Evolutionary conservation across 192 early-diverging fungal genomes (phyloP), one percentile per base, ranked within the genome.

Genomic region (Phycomyces blakesleeanus): DNA sequence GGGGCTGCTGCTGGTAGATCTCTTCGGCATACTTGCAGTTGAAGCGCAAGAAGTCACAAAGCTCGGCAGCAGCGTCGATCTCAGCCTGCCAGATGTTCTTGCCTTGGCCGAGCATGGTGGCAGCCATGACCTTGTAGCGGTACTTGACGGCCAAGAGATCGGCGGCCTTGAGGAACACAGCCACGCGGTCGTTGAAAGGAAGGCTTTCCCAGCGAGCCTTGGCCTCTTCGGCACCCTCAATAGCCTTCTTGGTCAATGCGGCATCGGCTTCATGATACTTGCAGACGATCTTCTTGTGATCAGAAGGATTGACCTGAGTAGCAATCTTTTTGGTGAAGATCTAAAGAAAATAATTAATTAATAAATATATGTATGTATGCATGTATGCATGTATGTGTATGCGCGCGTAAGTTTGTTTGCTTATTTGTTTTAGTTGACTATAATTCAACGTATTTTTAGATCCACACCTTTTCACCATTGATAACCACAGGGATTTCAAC

Each of bases 31-130:
- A 98, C 80, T 93, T 90, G 64, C 84, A 85, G 82, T 95, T 96
- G 81, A 97, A 98, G 55, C 96, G 89, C 87, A 88, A 87, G 76
- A 98, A 98, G 72, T 98, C 96, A 26, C 79, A 84, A 18, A 95
- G 80, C 77, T 98, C 96, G 20, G 94, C 93, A 18, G 92, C 94
- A n/a, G 95, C 86, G 73, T 98, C 96, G 66, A 98, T 98, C 79
- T 98, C 96, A 6, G 96, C 96, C 83, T 98, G 95, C 93, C 95
- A 98, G 55, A 85, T 89, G 74, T 97, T 98, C 83, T 98, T 98
- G 25, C 93, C 93, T 78, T 98, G 96, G 41, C 96, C 96, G 41
- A 98, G 79, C 95, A 98, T 97, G 59, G 96, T 93, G 38, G 94
- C 92, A 15, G 96, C 96, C 85, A 96, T 82, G 49, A 91, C 68